phyloP scores from a whole-genome alignment of 192 early-diverging fungal species.

The Backusella sp. region DNA sequence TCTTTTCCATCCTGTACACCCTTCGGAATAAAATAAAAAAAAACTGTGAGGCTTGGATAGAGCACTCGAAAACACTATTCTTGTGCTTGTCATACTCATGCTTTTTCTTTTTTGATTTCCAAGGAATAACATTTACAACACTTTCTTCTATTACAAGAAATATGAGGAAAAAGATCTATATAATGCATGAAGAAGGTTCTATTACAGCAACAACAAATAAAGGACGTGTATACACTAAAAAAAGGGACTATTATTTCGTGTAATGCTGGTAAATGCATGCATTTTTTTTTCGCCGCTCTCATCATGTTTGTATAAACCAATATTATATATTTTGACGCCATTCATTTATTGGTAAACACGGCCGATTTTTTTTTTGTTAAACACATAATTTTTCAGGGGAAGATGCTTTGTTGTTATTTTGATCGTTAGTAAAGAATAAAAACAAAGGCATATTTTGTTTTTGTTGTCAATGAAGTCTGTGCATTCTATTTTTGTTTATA shows the following conservation, averaged over 20 bases:
- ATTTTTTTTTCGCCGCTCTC: background rate
- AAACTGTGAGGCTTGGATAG: background rate
- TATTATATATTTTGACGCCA: background rate
- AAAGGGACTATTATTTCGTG: background rate
- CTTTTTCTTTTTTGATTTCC: background rate
- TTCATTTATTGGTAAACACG: background rate
- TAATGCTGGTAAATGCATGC: background rate
- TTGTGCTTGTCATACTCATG: background rate
- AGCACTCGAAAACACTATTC: background rate
- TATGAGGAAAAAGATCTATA: background rate
- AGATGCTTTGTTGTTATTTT: background rate
- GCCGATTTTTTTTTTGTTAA: background rate
- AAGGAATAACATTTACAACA: background rate
- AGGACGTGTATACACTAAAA: background rate
- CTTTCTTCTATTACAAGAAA: background rate
- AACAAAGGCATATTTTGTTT: background rate
- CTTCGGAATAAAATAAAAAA: background rate
- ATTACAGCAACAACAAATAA: background rate
- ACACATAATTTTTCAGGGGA: background rate
- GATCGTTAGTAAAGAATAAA: background rate
- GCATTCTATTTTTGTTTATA: background rate
- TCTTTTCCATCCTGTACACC: background rate
- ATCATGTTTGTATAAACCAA: background rate
- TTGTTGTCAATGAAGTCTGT: background rate
- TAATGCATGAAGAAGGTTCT: background rate